Evolutionary conservation across 1,139 yeast genomes (phyloP).

Genomic region (Spencermartinsiella ligniputridi): DNA sequence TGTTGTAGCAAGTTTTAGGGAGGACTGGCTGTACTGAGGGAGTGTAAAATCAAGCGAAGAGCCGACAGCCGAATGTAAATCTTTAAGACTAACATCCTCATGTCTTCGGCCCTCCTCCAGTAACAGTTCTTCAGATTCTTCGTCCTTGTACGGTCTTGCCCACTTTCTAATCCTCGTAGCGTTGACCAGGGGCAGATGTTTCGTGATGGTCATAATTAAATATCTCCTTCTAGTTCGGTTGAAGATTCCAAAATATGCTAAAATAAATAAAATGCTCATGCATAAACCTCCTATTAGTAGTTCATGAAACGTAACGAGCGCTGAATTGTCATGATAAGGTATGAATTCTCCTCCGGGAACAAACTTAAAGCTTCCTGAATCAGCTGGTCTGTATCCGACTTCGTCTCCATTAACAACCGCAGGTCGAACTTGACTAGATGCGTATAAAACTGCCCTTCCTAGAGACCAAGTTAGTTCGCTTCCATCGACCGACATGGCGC

Average conservation of each 20-base stretch:
- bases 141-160: background rate
- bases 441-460: constrained; percentile 70
- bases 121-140: constrained; percentile 2
- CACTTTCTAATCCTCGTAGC: background rate
- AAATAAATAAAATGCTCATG: constrained; percentile 3
- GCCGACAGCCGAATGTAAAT: background rate
- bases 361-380: constrained; percentile 10
- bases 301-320: background rate
- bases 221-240: constrained; percentile 3
- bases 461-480: constrained; percentile 75
- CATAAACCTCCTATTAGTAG: background rate
- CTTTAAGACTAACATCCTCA: constrained; percentile 6
- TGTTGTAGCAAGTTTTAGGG: constrained; percentile 20
- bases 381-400: constrained; percentile 24
- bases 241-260: constrained; percentile 4
- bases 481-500: constrained; percentile 60
- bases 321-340: background rate
- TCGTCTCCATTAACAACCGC: constrained; percentile 1
- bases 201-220: constrained; percentile 5
- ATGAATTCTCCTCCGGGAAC: constrained; percentile 20
- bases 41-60: background rate
- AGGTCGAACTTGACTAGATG: constrained; percentile 34
- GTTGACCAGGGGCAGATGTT: constrained; percentile 2
- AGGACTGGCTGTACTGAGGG: constrained; percentile 6
- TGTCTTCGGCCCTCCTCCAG: constrained; percentile 1